Conservation (phyloP, 192 early-diverging fungal genomes). For the Coemansia sp. region DNA sequence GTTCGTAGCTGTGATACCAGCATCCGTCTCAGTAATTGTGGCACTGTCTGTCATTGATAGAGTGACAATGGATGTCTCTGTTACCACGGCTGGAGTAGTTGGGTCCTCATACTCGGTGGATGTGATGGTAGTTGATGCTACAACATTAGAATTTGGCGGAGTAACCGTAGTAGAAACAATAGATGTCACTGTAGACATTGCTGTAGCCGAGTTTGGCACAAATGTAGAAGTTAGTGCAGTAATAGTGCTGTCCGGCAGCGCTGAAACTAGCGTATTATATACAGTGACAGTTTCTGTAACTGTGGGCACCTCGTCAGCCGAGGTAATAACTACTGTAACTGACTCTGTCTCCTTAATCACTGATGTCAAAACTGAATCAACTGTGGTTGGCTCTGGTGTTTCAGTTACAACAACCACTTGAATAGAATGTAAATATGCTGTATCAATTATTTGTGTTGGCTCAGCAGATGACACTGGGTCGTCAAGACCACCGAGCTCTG, state of each 20-base stretch:
- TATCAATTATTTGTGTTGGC: not conserved
- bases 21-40: not conserved
- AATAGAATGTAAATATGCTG: not conserved
- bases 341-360: slow-evolving; percentile 3
- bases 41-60: slow-evolving; percentile 5
- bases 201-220: not conserved
- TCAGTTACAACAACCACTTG: not conserved
- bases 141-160: not conserved
- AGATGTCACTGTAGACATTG: slow-evolving; percentile 6
- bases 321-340: not conserved
- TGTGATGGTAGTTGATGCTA: not conserved
- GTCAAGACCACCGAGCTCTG: slow-evolving; percentile 2
- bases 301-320: not conserved
- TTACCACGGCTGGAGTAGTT: not conserved
- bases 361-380: not conserved
- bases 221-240: not conserved
- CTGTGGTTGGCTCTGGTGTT: not conserved
- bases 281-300: slow-evolving; percentile 8
- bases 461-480: not conserved
- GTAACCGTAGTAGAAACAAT: not conserved
- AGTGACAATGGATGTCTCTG: slow-evolving; percentile 7
- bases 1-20: not conserved
- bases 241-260: not conserved
- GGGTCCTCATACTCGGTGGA: slow-evolving; percentile 14
- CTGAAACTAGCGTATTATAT: not conserved